Percentiles rank a stretch among this genome's conserved stretches.
phyloP scores from a whole-genome alignment of 768 basidiomycete species.

The Tylopilus sp. region DNA sequence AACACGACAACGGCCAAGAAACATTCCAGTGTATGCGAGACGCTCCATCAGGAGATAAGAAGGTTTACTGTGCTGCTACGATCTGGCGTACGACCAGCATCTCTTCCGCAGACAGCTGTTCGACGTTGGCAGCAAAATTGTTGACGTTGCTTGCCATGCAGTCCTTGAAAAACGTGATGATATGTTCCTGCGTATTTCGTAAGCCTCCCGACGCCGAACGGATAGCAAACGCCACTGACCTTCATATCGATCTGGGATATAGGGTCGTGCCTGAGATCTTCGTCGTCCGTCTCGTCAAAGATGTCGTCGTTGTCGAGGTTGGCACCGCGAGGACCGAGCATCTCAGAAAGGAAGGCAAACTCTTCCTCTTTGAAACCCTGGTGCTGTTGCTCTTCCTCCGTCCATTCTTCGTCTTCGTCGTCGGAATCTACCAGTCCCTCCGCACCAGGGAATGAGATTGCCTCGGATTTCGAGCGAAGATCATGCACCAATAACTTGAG shows the following conservation, averaged over 20 bases:
- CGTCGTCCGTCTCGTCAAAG: constrained; percentile 74
- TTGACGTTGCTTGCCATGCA: constrained; percentile 59
- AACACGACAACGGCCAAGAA: constrained; percentile 2
- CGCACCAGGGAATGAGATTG: constrained; percentile 60
- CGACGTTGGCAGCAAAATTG: constrained; percentile 60
- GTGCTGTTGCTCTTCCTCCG: constrained; percentile 73
- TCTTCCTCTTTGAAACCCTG: constrained; percentile 68
- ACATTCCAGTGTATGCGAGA: neutral
- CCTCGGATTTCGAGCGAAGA: constrained; percentile 74
- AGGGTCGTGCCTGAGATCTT: constrained; percentile 84
- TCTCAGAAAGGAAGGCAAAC: constrained; percentile 78
- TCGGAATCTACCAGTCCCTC: constrained; percentile 65
- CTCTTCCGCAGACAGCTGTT: constrained; percentile 70
- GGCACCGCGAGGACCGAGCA: constrained; percentile 70
- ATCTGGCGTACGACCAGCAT: constrained; percentile 58
- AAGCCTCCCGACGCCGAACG: neutral
- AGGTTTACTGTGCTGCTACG: constrained; percentile 31
- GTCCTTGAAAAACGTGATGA: constrained; percentile 68
- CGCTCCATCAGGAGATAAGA: neutral
- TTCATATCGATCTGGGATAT: constrained; percentile 83
- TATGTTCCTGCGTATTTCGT: constrained; percentile 49
- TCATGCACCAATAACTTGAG: constrained; percentile 88
- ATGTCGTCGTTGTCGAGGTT: constrained; percentile 77
- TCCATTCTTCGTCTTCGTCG: constrained; percentile 93
- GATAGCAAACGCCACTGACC: constrained; percentile 32